Evolutionary conservation across 1,139 yeast genomes (phyloP).

Genomic region (Eremothecium cymbalariae): DNA sequence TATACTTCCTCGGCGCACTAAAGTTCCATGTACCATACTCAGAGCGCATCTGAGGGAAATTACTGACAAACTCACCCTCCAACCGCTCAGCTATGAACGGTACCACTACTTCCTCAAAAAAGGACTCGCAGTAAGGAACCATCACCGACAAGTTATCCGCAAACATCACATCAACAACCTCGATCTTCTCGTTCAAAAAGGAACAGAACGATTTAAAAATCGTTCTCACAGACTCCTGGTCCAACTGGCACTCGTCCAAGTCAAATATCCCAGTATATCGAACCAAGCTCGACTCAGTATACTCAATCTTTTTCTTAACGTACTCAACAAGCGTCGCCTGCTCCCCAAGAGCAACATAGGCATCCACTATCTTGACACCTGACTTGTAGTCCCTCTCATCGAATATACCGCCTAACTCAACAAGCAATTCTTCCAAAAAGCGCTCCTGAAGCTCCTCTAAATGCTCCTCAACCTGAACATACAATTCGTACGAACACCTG

Average conservation of each 20-base stretch:
- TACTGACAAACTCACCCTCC: constrained; percentile 1
- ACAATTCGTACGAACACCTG: constrained; percentile 16
- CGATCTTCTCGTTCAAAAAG: constrained; percentile 30
- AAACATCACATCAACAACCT: constrained; percentile 32
- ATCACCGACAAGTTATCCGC: constrained; percentile 32
- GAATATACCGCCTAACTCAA: constrained; percentile 60
- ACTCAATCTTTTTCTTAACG: constrained; percentile 41
- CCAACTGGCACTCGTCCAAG: constrained; percentile 25
- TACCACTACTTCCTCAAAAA: constrained; percentile 47
- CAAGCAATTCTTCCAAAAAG: constrained; percentile 62
- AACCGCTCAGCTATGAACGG: constrained; percentile 22
- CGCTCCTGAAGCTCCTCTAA: constrained; percentile 40
- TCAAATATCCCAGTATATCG: constrained; percentile 25
- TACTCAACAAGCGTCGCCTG: constrained; percentile 40
- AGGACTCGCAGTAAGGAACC: constrained; percentile 34
- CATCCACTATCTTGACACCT: constrained; percentile 34
- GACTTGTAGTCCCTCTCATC: constrained; percentile 42
- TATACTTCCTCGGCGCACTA: too few species aligned
- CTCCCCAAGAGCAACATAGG: constrained; percentile 35
- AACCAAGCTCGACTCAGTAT: constrained; percentile 33
- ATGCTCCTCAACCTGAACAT: constrained; percentile 17
- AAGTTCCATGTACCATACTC: too few species aligned
- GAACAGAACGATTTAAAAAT: constrained; percentile 16
- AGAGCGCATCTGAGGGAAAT: too few species aligned
- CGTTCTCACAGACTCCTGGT: constrained; percentile 23